Percentiles rank a stretch among this genome's conserved stretches.
phyloP scores from a whole-genome alignment of 805 yeast species.

The Kodamaea jinghongensis region DNA sequence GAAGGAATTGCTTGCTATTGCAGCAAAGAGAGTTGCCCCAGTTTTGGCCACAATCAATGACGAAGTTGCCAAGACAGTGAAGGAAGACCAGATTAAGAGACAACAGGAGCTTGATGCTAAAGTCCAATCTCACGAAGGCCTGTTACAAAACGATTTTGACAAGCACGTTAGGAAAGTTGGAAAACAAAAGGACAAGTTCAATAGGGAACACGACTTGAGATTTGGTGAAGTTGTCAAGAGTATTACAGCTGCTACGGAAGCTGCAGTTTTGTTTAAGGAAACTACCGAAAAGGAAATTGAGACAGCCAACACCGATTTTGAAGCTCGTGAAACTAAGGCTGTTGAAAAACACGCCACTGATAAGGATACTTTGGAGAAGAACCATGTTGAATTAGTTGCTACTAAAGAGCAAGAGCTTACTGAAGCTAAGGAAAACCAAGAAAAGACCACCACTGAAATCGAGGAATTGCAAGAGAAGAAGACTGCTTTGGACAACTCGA shows the following conservation, averaged over 20 bases:
- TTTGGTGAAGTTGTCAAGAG: conserved; percentile 21
- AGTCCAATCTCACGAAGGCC: conserved; percentile 32
- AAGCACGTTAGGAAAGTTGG: conserved; percentile 38
- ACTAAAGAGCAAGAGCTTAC: conserved; percentile 44
- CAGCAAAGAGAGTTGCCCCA: conserved; percentile 54
- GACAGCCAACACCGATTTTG: conserved; percentile 43
- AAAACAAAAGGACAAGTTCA: conserved; percentile 37
- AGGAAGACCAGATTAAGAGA: conserved; percentile 43
- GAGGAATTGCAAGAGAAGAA: conserved; percentile 45
- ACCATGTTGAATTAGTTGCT: conserved; percentile 44
- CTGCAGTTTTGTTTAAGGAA: conserved; percentile 38
- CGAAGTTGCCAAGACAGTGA: conserved; percentile 43
- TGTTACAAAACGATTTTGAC: conserved; percentile 35
- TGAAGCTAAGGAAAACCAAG: conserved; percentile 41
- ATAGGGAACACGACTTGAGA: conserved; percentile 39
- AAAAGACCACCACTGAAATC: conserved; percentile 42
- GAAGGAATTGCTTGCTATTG: conserved; percentile 53
- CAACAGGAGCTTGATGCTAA: conserved; percentile 37
- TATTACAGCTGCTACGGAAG: conserved; percentile 28
- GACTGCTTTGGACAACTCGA: conserved; percentile 35
- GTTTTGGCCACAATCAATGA: conserved; percentile 50
- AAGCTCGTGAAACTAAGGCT: conserved; percentile 45
- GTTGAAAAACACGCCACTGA: conserved; percentile 45
- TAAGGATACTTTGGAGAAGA: conserved; percentile 40
- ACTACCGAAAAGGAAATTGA: conserved; percentile 42